Conservation (phyloP, 371 early-diverging fungal species). For the Mucor lusitanicus region DNA sequence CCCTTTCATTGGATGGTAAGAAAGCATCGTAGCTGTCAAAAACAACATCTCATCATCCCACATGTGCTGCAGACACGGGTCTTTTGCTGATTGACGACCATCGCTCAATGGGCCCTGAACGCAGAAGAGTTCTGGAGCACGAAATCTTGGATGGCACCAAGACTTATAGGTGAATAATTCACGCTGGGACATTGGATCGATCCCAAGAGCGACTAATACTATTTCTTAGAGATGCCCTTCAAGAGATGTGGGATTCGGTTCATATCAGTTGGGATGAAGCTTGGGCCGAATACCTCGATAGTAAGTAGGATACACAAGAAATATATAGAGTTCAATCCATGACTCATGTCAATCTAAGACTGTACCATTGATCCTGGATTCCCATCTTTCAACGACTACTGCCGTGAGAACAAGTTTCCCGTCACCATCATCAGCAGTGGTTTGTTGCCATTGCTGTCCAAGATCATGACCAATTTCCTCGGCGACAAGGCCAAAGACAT, state of each 20-base stretch:
- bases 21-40: background rate
- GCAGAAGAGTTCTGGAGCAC: slow-evolving; percentile 45
- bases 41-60: background rate
- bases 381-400: slow-evolving; percentile 48
- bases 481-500: slow-evolving; percentile 47
- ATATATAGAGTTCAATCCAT: background rate
- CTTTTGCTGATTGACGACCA: slow-evolving; percentile 47
- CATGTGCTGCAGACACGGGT: slow-evolving; percentile 35
- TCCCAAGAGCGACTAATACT: too few species aligned
- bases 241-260: slow-evolving; percentile 65
- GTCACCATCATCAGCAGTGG: slow-evolving; percentile 65
- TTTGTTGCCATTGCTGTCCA: slow-evolving; percentile 41
- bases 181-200: background rate
- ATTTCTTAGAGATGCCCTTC: slow-evolving; percentile 37
- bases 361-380: slow-evolving; percentile 55
- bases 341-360: slow-evolving; percentile 17
- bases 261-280: slow-evolving; percentile 63
- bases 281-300: slow-evolving; percentile 49
- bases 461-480: slow-evolving; percentile 49
- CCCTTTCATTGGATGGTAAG: slow-evolving; percentile 49
- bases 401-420: slow-evolving; percentile 45
- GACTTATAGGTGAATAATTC: slow-evolving; percentile 50
- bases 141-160: slow-evolving; percentile 38
- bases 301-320: slow-evolving; percentile 24
- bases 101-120: slow-evolving; percentile 43